These are phyloP conservation scores for Cydonia oblonga DNA, from an alignment of 331 rosid species.

Conservation along the genomic window DNA sequence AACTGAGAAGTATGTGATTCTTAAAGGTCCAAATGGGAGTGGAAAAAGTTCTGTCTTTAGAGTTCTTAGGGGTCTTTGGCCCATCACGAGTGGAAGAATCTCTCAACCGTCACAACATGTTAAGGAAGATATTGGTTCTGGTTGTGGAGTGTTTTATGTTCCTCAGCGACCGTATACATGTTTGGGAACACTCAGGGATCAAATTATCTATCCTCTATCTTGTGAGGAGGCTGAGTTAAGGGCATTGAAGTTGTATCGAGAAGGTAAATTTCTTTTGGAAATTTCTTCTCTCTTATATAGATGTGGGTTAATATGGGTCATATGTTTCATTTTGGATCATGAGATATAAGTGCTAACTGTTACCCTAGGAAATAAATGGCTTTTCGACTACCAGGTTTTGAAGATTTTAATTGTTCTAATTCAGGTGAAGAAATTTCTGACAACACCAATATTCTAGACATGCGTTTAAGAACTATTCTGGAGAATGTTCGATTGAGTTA, in stretches of 20 bases:
- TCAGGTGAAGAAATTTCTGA: slow-evolving; percentile 41
- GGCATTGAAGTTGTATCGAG: slow-evolving; percentile 43
- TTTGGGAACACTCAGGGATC: slow-evolving; percentile 92
- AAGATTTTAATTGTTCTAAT: slow-evolving; percentile 13
- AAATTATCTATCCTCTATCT: slow-evolving; percentile 91
- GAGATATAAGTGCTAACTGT: background rate
- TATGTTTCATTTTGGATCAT: background rate
- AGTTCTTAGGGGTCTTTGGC: slow-evolving; percentile 97
- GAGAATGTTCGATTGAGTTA: slow-evolving; percentile 81
- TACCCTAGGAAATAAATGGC: background rate
- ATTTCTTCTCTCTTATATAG: background rate
- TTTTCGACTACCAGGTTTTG: background rate
- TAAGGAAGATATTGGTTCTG: slow-evolving; percentile 43
- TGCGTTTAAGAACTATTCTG: slow-evolving; percentile 55
- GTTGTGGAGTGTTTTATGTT: slow-evolving; percentile 75
- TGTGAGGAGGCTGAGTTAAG: slow-evolving; percentile 64
- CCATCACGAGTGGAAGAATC: slow-evolving; percentile 63
- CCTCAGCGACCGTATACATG: slow-evolving; percentile 98
- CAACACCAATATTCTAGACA: slow-evolving; percentile 39
- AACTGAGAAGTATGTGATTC: slow-evolving; percentile 15
- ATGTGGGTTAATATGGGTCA: background rate
- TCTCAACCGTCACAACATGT: slow-evolving; percentile 47
- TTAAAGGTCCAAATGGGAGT: slow-evolving; percentile 93
- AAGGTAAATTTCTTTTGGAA: slow-evolving; percentile 40
- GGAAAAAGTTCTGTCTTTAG: slow-evolving; percentile 96